These are phyloP conservation scores for Astrothelium macrocarpum DNA, from an alignment of 495 filamentous ascomycete genomes.

Conservation along the genomic window DNA sequence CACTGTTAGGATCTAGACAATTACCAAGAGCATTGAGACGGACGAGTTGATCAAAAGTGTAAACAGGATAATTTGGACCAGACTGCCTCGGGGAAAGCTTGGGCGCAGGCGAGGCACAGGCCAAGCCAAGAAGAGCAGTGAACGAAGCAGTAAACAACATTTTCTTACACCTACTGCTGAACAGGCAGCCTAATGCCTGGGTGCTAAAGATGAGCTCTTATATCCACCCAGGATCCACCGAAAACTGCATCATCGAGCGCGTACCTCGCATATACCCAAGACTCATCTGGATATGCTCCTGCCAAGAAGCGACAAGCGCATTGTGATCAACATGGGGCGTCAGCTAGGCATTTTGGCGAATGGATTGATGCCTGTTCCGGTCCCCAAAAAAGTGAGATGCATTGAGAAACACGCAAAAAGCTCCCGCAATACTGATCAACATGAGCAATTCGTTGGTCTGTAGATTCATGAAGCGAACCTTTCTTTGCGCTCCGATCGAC, in stretches of 20 bases:
- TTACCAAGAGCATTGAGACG: neutral
- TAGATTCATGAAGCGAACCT: too few relatives aligned
- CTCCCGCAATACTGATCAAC: neutral
- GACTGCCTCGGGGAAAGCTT: neutral
- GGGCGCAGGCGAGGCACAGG: constrained; percentile 4
- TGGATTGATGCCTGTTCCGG: neutral
- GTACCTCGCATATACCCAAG: constrained; percentile 1
- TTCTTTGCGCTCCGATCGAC: neutral
- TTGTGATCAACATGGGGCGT: neutral
- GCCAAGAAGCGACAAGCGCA: constrained; percentile 3
- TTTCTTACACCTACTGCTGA: neutral
- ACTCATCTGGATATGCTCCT: neutral
- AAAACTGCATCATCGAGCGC: neutral
- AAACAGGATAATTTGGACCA: neutral
- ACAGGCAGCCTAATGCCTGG: neutral
- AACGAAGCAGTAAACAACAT: neutral
- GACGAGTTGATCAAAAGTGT: constrained; percentile 1
- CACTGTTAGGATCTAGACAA: neutral
- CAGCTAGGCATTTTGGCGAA: neutral
- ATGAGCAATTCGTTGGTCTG: too few relatives aligned
- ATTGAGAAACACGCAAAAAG: neutral
- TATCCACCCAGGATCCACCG: neutral
- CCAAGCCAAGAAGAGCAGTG: neutral
- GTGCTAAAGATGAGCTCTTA: neutral
- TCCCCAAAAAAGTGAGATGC: neutral